These are phyloP conservation scores for Trichoderma sp. DNA, from an alignment of 2,329 filamentous ascomycete species.

Conservation along the genomic window DNA sequence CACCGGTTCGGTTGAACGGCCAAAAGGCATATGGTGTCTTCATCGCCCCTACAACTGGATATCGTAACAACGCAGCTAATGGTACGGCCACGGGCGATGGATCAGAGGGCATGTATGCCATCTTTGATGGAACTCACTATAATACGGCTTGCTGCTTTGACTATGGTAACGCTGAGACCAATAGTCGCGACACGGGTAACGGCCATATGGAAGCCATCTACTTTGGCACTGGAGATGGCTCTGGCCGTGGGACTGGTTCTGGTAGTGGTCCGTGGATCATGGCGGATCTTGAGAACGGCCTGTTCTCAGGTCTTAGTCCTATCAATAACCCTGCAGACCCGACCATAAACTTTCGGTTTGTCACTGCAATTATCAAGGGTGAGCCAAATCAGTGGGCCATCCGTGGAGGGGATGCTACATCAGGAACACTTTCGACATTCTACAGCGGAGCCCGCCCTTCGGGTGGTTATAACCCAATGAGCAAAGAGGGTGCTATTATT, in stretches of 20 bases:
- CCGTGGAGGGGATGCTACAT: background rate
- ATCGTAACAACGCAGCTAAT: background rate
- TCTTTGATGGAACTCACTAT: slow-evolving; percentile 2
- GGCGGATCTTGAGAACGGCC: slow-evolving; percentile 5
- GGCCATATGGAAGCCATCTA: slow-evolving; percentile 17
- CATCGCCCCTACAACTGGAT: background rate
- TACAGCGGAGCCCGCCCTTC: background rate
- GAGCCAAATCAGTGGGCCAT: slow-evolving; percentile 1
- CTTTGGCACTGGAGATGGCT: background rate
- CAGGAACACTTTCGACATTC: background rate
- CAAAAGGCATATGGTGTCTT: slow-evolving; percentile 18
- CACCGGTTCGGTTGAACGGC: background rate
- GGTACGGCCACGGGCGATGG: background rate
- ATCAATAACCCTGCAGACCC: slow-evolving; percentile 1
- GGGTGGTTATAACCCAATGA: slow-evolving; percentile 1
- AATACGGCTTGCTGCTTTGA: slow-evolving; percentile 4
- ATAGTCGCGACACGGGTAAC: background rate
- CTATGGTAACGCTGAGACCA: slow-evolving; percentile 12
- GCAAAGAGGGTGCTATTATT: slow-evolving; percentile 12
- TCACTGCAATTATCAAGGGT: background rate
- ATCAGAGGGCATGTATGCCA: background rate
- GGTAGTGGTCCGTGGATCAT: slow-evolving; percentile 6
- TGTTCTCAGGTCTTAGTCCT: background rate
- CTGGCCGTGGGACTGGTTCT: background rate
- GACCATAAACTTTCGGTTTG: background rate